These are phyloP conservation scores for Macadamia tetraphylla DNA, from an alignment of 164 flowering plant species.

Conservation along the genomic window DNA sequence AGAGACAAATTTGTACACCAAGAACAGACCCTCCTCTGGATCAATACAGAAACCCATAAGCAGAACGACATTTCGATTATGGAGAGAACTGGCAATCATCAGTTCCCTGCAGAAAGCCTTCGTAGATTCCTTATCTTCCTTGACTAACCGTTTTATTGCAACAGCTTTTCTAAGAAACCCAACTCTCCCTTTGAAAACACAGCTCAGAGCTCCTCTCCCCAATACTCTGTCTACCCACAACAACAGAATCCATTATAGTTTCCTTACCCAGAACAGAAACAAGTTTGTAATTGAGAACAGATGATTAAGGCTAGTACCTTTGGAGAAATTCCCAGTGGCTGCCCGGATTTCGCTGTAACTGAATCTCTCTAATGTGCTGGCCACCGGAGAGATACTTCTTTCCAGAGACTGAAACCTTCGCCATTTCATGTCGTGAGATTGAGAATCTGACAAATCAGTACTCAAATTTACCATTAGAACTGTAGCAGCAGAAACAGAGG, in stretches of 20 bases:
- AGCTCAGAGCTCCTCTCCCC: constrained; percentile 94
- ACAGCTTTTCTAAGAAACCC: constrained; percentile 64
- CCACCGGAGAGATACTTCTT: constrained; percentile 71
- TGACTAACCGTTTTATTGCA: constrained; percentile 79
- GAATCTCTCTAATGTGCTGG: constrained; percentile 57
- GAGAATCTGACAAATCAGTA: constrained; percentile 36
- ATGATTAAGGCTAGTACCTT: constrained; percentile 40
- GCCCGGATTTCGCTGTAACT: constrained; percentile 58
- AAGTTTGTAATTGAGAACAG: background rate
- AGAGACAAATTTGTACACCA: constrained; percentile 83
- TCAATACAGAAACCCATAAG: constrained; percentile 87
- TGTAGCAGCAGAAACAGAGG: constrained; percentile 40
- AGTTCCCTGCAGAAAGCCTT: constrained; percentile 91
- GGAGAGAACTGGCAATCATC: constrained; percentile 87
- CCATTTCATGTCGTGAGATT: constrained; percentile 48
- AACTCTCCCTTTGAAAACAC: constrained; percentile 75
- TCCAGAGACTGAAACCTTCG: constrained; percentile 66
- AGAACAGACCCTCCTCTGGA: constrained; percentile 71
- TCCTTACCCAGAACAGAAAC: constrained; percentile 3
- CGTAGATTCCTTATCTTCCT: constrained; percentile 72
- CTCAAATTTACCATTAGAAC: constrained; percentile 91
- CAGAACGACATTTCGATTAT: constrained; percentile 62
- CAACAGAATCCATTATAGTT: background rate
- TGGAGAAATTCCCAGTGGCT: constrained; percentile 61
- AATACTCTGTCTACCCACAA: constrained; percentile 62